Evolutionary conservation across 148 eudicot species (phyloP), one percentile per base, ranked within the genome.

Genomic region (Cornus kousa): DNA sequence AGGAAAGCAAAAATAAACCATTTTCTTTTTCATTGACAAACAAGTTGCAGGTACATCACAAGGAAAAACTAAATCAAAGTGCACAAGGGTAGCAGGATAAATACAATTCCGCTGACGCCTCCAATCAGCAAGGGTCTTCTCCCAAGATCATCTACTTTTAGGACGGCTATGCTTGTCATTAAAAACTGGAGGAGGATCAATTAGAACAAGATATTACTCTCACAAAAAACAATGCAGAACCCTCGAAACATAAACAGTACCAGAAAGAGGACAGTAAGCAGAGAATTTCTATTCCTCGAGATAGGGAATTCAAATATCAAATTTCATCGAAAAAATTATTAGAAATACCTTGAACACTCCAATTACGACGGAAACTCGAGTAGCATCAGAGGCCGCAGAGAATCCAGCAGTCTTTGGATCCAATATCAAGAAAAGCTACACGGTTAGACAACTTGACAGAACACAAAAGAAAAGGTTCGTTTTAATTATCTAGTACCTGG

Each of bases 351-450:
- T 97, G 78, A 97, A 97, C 37, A 92, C 82, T 69, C 99, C 99
- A 81, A 97, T 87, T 73, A 97, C 79, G 68, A 97, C 94, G 70
- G 99, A 94, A 84, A 97, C 95, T 69, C 91, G 84, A 76, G 99
- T 90, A 67, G 99, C 99, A 88, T 94, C 98, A 77, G 99, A 81
- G 77, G 99, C 99, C 48, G 98, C 99, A 82, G 99, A 90, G 82
- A 97, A 97, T 67, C 99, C 99, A 82, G 99, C 99, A 83, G 84
- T 94, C 99, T 96, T 72, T 71, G 60, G 64, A 77, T 23, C 35
- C 33, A 74, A 64, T 7, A 71, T 23, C 20, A 68, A 37, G 20
- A 23, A 80, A 23, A 32, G 19, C 9, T 9, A 62, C 22, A 75
- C n/a, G 57, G 62, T 76, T n/a, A 40, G 68, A 31, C 35, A 59